These are phyloP conservation scores for Articulospora tetracladia DNA, from an alignment of 495 filamentous ascomycete genomes.

Conservation along the genomic window DNA sequence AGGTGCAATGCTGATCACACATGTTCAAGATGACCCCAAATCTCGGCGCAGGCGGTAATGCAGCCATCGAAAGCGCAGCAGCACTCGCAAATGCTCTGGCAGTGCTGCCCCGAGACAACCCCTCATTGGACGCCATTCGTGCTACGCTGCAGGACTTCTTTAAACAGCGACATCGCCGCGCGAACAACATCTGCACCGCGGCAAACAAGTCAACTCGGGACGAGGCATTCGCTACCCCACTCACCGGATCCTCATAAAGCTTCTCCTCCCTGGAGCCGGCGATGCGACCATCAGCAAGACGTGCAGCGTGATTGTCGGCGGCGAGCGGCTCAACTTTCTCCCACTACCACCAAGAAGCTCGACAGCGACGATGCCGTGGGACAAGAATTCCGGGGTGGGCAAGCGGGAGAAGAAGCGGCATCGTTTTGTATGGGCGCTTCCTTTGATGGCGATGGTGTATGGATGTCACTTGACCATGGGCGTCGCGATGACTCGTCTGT, in stretches of 20 bases:
- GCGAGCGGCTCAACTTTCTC: slow-evolving; percentile 2
- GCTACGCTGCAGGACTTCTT: slow-evolving; percentile 23
- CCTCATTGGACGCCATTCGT: slow-evolving; percentile 18
- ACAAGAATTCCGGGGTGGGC: not conserved
- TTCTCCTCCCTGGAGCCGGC: slow-evolving; percentile 16
- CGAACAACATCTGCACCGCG: slow-evolving; percentile 16
- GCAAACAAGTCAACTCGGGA: slow-evolving; percentile 23
- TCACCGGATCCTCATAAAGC: slow-evolving; percentile 21
- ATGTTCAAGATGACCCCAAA: slow-evolving; percentile 33
- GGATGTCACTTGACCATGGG: slow-evolving; percentile 1
- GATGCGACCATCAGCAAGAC: slow-evolving; percentile 8
- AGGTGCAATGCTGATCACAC: no score
- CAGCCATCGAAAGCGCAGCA: slow-evolving; percentile 38
- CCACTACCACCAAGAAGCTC: slow-evolving; percentile 5
- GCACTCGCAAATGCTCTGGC: slow-evolving; percentile 37
- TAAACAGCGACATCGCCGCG: slow-evolving; percentile 15
- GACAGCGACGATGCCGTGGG: slow-evolving; percentile 4
- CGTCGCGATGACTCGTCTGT: not conserved
- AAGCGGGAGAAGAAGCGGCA: not conserved
- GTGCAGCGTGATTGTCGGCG: slow-evolving; percentile 2
- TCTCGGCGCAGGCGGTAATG: slow-evolving; percentile 37
- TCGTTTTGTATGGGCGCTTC: not conserved
- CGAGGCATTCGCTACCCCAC: slow-evolving; percentile 14
- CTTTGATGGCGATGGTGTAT: not conserved
- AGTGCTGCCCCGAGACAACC: slow-evolving; percentile 10